A percentile compares a stretch with the other conserved stretches of the same genome.
Evolutionary conservation across 139 green algal species (phyloP).

Genomic region (Coccomyxa sp.): DNA sequence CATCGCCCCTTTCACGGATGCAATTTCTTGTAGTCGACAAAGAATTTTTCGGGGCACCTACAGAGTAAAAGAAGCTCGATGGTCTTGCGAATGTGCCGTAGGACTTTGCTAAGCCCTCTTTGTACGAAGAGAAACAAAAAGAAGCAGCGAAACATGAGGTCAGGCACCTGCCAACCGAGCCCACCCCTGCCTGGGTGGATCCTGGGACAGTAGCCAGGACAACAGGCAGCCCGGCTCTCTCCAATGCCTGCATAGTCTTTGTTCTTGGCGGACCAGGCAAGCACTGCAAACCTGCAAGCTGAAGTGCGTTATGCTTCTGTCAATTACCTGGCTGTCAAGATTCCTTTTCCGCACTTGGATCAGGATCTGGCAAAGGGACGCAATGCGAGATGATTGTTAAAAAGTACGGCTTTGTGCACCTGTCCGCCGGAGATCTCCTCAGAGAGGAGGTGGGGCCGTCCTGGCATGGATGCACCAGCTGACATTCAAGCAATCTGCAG

Average conservation of each 20-base stretch:
- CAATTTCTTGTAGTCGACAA: too few relatives aligned
- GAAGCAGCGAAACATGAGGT: not conserved
- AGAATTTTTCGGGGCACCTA: too few relatives aligned
- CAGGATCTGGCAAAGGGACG: conserved; percentile 74
- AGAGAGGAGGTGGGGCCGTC: conserved; percentile 55
- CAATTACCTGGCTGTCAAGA: not conserved
- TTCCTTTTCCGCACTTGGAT: not conserved
- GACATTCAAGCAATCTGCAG: conserved; percentile 35
- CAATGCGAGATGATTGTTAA: conserved; percentile 73
- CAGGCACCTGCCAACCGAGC: not conserved
- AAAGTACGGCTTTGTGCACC: conserved; percentile 56
- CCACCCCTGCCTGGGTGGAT: not conserved
- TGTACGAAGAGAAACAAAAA: not conserved
- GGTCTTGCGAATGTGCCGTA: not conserved
- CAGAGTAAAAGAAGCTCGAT: not conserved
- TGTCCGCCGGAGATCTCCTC: conserved; percentile 70
- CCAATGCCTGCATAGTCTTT: conserved; percentile 37
- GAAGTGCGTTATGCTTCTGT: not conserved
- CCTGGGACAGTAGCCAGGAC: not conserved
- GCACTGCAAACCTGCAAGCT: not conserved
- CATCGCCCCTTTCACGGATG: too few relatives aligned
- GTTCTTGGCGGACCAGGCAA: conserved; percentile 68
- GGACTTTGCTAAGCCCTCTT: not conserved
- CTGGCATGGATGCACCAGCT: not conserved
- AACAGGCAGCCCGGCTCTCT: conserved; percentile 4